phyloP scores from a whole-genome alignment of 371 early-diverging fungal genomes.

The Mucor velutinosus region DNA sequence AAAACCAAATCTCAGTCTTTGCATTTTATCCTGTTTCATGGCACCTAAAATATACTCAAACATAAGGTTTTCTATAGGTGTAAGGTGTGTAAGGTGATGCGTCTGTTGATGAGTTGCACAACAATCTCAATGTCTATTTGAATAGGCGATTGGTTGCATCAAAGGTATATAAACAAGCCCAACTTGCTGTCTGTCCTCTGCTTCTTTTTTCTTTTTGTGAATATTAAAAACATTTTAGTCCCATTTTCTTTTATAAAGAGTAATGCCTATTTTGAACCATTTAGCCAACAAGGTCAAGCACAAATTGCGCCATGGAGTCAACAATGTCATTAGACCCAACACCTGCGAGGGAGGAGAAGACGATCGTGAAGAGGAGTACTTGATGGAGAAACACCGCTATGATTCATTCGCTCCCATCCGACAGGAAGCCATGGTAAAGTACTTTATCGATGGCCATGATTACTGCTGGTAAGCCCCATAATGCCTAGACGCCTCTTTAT shows the following conservation, averaged over 20 bases:
- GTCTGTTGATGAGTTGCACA: not conserved
- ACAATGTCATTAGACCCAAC: slow-evolving; percentile 11
- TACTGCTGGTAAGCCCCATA: slow-evolving; percentile 63
- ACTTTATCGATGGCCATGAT: slow-evolving; percentile 85
- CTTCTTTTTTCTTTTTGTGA: not conserved
- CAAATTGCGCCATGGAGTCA: slow-evolving; percentile 22
- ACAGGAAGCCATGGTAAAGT: slow-evolving; percentile 65
- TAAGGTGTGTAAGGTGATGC: not conserved
- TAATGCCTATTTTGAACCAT: slow-evolving; percentile 34
- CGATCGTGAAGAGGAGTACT: slow-evolving; percentile 41
- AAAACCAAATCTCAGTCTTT: not conserved
- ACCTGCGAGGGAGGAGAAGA: slow-evolving; percentile 14
- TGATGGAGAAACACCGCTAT: slow-evolving; percentile 59
- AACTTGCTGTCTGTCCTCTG: not conserved
- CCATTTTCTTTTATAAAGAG: not conserved
- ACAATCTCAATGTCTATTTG: not conserved
- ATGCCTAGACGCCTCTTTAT: not conserved
- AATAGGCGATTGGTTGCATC: not conserved
- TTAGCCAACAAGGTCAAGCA: slow-evolving; percentile 37
- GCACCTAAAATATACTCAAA: not conserved
- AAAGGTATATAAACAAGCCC: not conserved
- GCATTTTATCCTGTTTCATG: not conserved
- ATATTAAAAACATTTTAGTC: not conserved
- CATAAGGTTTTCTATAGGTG: not conserved
- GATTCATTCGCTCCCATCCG: slow-evolving; percentile 84